Percentiles rank a stretch among this genome's conserved stretches.
These are phyloP conservation scores for Mortierella sp. DNA, from an alignment of 371 early-diverging fungal species.

Conservation along the genomic window DNA sequence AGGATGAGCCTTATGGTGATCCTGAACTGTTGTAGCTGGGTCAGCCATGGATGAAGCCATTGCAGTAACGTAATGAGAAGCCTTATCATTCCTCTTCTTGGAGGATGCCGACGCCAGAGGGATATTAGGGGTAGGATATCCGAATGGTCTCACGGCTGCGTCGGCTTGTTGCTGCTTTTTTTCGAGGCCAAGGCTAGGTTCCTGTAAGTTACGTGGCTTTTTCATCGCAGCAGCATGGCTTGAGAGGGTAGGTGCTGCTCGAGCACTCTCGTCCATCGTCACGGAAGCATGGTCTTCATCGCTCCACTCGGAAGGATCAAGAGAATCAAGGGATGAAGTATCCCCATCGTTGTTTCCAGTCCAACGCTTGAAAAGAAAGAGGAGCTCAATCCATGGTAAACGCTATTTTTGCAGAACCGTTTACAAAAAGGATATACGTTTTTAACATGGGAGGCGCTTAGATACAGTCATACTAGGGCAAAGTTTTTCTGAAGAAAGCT, in stretches of 20 bases:
- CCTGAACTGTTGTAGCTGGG: background rate
- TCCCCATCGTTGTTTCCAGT: no score
- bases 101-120: background rate
- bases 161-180: background rate
- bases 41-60: background rate
- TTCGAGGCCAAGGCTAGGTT: background rate
- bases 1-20: background rate
- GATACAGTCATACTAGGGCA: no score
- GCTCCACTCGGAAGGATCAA: background rate
- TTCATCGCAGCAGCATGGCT: background rate
- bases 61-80: background rate
- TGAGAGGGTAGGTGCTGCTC: background rate
- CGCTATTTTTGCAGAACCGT: no score
- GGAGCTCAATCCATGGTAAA: conserved; percentile 1
- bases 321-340: no score
- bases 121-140: background rate
- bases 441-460: background rate
- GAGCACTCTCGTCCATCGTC: background rate
- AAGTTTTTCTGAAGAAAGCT: no score
- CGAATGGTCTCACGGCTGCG: background rate
- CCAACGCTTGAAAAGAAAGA: background rate
- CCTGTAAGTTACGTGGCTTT: background rate
- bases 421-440: background rate
- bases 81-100: background rate
- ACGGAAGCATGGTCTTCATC: background rate